These are phyloP conservation scores for Parsonsia alboflavescens DNA, from an alignment of 257 asterid species.

Conservation along the genomic window DNA sequence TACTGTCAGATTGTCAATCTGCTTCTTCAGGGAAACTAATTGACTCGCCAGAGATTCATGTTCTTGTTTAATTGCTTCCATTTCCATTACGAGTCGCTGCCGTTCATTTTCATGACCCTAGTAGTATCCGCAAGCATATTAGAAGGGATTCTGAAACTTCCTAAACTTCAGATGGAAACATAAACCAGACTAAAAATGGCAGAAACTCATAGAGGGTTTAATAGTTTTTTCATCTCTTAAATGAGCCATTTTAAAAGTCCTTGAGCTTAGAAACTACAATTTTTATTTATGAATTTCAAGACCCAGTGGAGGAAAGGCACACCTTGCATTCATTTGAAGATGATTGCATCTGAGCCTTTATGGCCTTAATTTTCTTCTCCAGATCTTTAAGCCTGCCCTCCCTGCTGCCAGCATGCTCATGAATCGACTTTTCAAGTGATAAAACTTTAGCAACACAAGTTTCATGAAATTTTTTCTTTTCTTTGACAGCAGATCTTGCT, in stretches of 20 bases:
- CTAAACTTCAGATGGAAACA: slow-evolving; percentile 5
- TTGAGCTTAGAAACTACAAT: not conserved
- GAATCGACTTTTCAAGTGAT: slow-evolving; percentile 67
- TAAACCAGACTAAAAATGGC: not conserved
- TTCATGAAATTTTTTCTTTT: slow-evolving; percentile 53
- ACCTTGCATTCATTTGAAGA: slow-evolving; percentile 80
- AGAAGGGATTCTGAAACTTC: slow-evolving; percentile 3
- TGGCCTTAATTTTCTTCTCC: slow-evolving; percentile 70
- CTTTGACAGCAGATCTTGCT: slow-evolving; percentile 54
- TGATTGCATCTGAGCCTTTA: slow-evolving; percentile 67
- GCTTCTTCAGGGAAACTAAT: slow-evolving; percentile 49
- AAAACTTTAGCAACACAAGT: slow-evolving; percentile 66
- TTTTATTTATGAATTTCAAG: not conserved
- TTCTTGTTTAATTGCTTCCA: slow-evolving; percentile 88
- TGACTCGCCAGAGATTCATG: slow-evolving; percentile 60
- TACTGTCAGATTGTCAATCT: slow-evolving; percentile 43
- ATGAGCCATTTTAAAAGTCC: not conserved
- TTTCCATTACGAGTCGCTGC: slow-evolving; percentile 83
- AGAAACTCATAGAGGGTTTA: not conserved
- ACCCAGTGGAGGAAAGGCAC: slow-evolving; percentile 10
- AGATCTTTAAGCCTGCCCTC: slow-evolving; percentile 74
- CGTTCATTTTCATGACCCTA: slow-evolving; percentile 84
- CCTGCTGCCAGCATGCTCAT: slow-evolving; percentile 75
- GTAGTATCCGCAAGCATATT: slow-evolving; percentile 23
- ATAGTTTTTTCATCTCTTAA: not conserved